Conservation (phyloP, 495 filamentous ascomycete species). For the Rusavskia elegans region DNA sequence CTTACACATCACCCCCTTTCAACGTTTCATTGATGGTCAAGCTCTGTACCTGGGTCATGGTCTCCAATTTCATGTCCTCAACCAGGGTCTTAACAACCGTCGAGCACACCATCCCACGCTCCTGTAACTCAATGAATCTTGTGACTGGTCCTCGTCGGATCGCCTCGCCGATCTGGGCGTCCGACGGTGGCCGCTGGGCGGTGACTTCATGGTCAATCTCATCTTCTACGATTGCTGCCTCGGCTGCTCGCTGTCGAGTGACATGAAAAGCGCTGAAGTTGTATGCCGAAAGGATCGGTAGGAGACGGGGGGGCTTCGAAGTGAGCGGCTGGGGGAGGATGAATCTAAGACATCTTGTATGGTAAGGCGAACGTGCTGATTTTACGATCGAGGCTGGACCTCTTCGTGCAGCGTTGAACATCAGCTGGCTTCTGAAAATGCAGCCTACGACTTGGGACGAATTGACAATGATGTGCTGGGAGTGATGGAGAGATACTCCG, state of each 20-base stretch:
- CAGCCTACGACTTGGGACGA: conserved; percentile 20
- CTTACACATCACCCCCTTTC: conserved; percentile 70
- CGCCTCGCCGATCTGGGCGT: not conserved
- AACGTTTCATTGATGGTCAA: conserved; percentile 66
- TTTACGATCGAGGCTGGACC: conserved; percentile 8
- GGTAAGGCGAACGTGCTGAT: not conserved
- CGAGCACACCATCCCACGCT: conserved; percentile 43
- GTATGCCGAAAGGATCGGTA: not conserved
- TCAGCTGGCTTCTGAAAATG: conserved; percentile 9
- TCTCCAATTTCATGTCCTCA: conserved; percentile 54
- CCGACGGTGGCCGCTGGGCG: conserved; percentile 3
- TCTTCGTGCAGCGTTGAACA: conserved; percentile 11
- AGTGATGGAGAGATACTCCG: not conserved
- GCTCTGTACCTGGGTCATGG: conserved; percentile 88
- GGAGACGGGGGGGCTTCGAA: not conserved
- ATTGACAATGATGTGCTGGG: conserved; percentile 1
- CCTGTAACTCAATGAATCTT: conserved; percentile 52
- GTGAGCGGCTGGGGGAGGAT: not conserved
- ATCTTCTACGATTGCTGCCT: conserved; percentile 12
- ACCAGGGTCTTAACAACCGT: conserved; percentile 55
- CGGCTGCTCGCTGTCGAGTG: conserved; percentile 2
- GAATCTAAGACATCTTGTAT: conserved; percentile 3
- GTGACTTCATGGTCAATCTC: conserved; percentile 4
- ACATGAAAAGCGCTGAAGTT: not conserved
- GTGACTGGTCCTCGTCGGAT: conserved; percentile 28